Base-by-base conservation (phyloP, 2,329 filamentous ascomycete genomes). In the Xylariaceae sp. region DNA sequence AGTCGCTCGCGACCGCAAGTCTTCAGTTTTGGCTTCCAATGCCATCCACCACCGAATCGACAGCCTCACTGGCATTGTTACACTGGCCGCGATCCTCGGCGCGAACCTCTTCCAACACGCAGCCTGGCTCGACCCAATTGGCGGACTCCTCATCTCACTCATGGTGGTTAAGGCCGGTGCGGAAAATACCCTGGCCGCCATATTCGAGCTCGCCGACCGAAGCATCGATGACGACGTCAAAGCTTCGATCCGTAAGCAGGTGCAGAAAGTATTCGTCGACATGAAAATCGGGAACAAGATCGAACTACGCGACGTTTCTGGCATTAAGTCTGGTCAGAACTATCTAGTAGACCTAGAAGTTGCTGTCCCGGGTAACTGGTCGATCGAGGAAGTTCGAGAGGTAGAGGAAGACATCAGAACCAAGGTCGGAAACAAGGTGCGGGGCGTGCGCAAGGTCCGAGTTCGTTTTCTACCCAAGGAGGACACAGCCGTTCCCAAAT, bases 1-100 rank as follows among this genome's bases (percentile, higher is more conserved):
- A 76, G 84, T 99, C 57, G 94, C 94, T 45, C 85, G 85, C 64
- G 89, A 96, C 73, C 89, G 92, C 70, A 95, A 96, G 69, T 97
- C 92, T 9, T 95, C 91, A 5, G 91, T 99, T 56, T 83, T 99
- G 29, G 91, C 92, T 40, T 96, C 91, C 55, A 99, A 99, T 68
- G 92, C 94, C 56, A 81, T 97, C 62, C 94, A 99, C 73, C 94
- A 97, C 76, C 89, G 94, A 57, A 86, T 99, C 68, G 94, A 99
- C 73, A 96, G 91, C 55, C 80, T 96, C 54, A 99, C 94, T 1
- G 92, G 92, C 61, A 88, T 97, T 64, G 94, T 97, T 53, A 95
- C 94, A 1, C 80, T 97, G 32, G 79, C 88, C 54, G 92, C 89
- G 29, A 96, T 99, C 65, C 83, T 90, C 19, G 91, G 91, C 44